These are phyloP conservation scores for Cupressus sempervirens DNA, from an alignment of 75 land plant genomes.

Conservation along the genomic window DNA sequence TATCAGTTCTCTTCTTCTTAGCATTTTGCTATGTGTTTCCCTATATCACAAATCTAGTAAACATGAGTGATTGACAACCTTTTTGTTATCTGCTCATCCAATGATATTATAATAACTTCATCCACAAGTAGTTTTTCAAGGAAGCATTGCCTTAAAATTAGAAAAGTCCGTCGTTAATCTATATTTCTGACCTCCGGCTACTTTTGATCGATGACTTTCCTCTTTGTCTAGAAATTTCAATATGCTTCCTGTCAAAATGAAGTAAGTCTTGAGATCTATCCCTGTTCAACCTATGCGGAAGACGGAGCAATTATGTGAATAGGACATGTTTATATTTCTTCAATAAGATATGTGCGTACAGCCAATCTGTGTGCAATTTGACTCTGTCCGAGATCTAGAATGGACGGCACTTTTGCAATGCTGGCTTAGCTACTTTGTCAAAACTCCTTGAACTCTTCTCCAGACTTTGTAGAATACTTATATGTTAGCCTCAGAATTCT, in stretches of 20 bases:
- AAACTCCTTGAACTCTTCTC: too few relatives aligned
- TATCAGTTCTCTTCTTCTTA: neutral
- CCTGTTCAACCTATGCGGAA: neutral
- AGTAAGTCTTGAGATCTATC: neutral
- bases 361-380: neutral
- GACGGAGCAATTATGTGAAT: neutral
- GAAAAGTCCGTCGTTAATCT: neutral
- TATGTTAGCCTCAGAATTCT: too few relatives aligned
- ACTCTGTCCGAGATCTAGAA: neutral
- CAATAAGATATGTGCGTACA: neutral
- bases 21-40: neutral
- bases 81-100: neutral
- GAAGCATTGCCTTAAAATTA: neutral
- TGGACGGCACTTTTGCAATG: neutral
- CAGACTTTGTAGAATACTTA: too few relatives aligned
- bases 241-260: neutral
- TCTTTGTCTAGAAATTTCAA: neutral
- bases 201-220: neutral
- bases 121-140: neutral
- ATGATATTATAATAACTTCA: neutral
- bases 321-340: neutral
- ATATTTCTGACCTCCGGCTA: neutral
- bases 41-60: neutral
- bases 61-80: neutral
- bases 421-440: neutral